Base-by-base conservation (phyloP, 257 asterid species). In the Salvia rosmarinus region DNA sequence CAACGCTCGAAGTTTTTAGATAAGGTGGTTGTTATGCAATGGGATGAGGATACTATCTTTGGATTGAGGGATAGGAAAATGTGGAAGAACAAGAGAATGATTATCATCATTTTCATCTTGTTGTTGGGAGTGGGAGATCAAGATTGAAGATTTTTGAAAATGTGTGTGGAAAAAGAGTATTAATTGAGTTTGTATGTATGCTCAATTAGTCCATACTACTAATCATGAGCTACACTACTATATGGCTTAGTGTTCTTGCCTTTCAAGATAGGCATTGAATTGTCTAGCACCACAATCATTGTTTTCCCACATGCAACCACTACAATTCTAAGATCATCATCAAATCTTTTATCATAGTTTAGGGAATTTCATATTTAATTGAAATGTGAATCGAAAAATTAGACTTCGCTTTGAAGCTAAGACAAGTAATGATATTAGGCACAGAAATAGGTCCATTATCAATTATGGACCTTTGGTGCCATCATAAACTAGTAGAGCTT, bases 1-100 rank as follows among this genome's bases (percentile, higher is more conserved):
- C 99, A 94, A 77, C 78, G 82, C 19, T 88, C 81, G 56, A 84
- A 91, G 17, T 80, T 84, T 68, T 83, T 90, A 0, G 90, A 51
- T 9, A 86, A 54, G 57, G 94, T 83, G 3, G 57, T 65, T 13
- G 88, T 82, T 25, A 84, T 73, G 78, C 98, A 93, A 5, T 70
- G 90, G 2, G 92, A 74, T 35, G 97, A 81, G 6, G 46, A 21
- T 4, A 67, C 96, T 12, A 19, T 19, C 16, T 57, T 57, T 1
- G 79, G 42, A 34, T 73, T 57, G 43, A 79, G 44, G 63, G 81
- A 64, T 9, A 84, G 6, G 0, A 80, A 19, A 43, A 76, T 55
- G 68, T 73, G 57, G 32, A 77, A 35, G 68, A 78, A 11, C 68
- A 81, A 16, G 69, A 75, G 78, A 34, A 71, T 75, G 76, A 75